A percentile compares a stretch with the other conserved stretches of the same genome.
Conservation (phyloP, 1,139 yeast species). For the Saccharomycopsis hybrid region DNA sequence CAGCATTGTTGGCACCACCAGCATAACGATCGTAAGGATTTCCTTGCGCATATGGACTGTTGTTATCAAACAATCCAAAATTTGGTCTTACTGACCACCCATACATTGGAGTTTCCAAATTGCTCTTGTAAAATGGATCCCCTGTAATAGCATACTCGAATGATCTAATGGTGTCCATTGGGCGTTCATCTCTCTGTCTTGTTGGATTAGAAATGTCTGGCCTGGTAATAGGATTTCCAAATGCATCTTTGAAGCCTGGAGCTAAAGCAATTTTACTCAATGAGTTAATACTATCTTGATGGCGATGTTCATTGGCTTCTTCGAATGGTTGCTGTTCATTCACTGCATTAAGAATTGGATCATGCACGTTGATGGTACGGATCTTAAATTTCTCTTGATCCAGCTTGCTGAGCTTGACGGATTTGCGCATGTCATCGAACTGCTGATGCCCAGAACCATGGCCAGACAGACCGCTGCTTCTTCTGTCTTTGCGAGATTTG, state of each 20-base stretch:
- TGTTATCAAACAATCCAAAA: conserved; percentile 11
- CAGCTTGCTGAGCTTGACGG: conserved; percentile 35
- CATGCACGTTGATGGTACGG: conserved; percentile 64
- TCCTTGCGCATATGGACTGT: conserved; percentile 29
- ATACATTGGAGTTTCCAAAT: conserved; percentile 54
- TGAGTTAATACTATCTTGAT: conserved; percentile 29
- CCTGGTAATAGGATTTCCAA: conserved; percentile 67
- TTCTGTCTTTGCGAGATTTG: no score
- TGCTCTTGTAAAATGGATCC: conserved; percentile 67
- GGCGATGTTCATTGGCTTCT: conserved; percentile 38
- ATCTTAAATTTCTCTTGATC: conserved; percentile 49
- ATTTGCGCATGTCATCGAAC: conserved; percentile 13
- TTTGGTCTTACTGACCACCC: conserved; percentile 24
- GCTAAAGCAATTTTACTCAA: conserved; percentile 32
- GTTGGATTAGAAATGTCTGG: conserved; percentile 92
- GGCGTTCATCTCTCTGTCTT: conserved; percentile 87
- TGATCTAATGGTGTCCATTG: conserved; percentile 86
- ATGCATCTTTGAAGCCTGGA: conserved; percentile 61
- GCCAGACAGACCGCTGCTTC: no score
- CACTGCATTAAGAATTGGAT: conserved; percentile 85
- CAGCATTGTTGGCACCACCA: not conserved
- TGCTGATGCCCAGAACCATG: no score
- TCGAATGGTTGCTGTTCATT: conserved; percentile 96
- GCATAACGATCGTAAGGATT: conserved; percentile 31
- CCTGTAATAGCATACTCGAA: conserved; percentile 94